Evolutionary conservation across 2,329 filamentous ascomycete genomes (phyloP), one percentile per base, ranked within the genome.

Genomic region (Myotisia sp.): DNA sequence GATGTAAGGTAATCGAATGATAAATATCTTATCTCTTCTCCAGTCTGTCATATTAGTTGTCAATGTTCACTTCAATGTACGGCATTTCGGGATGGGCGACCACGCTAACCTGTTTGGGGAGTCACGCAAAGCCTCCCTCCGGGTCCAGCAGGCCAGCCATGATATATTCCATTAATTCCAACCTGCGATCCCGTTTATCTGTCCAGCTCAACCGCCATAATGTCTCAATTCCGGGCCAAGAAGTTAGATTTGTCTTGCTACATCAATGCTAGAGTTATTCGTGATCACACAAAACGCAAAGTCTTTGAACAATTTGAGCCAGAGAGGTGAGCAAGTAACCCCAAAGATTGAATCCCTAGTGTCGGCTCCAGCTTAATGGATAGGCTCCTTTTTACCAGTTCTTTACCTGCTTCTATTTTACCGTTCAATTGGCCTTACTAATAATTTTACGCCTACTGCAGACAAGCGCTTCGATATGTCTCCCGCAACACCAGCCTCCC

Each of bases 261-360:
- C 54, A 60, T 92, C 63, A 94, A 94, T 54, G 74, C 79, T 56
- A 78, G 79, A 46, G 72, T 82, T 46, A 79, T 98, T 55, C 83
- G 90, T 50, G 90, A 98, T 60, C 84, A 95, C 64, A 86, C 85
- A 36, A 98, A 95, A 73, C 80, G 90, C 51, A 87, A 92, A 64
- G 82, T 85, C 39, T 94, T 86, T 52, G 80, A 79, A 53, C 69
- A 84, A 55, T 67, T 79, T 53, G 90, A 98, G 65, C 74, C 85
- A 3, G 80, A 94, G 63, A 79, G 87, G 86, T 92, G 66, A 43
- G 58, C 43, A 20, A 26, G 44, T 35, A n/a, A n/a, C n/a, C 31
- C 17, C 29, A n/a, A n/a, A n/a, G n/a, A n/a, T n/a, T n/a, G n/a
- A n/a, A n/a, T n/a, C n/a, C n/a, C n/a, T n/a, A n/a, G n/a, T n/a